These are phyloP conservation scores for Penicillium chermesinum DNA, from an alignment of 495 filamentous ascomycete genomes.

Conservation along the genomic window DNA sequence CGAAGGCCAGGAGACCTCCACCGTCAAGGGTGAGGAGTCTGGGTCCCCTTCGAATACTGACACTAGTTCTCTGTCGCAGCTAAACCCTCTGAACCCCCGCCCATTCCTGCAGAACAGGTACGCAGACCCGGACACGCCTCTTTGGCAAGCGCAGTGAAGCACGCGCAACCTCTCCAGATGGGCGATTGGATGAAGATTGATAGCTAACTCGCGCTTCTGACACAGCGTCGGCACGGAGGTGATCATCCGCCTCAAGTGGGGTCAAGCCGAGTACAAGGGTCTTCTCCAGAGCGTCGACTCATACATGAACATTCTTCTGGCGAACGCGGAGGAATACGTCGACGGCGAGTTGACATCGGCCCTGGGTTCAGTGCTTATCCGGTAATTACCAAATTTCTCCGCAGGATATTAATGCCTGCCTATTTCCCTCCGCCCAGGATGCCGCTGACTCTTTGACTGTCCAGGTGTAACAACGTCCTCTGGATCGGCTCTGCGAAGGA, in stretches of 20 bases:
- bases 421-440: no score
- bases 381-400: constrained; percentile 54
- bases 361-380: constrained; percentile 86
- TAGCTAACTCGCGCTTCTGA: constrained; percentile 4
- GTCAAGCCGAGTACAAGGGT: constrained; percentile 93
- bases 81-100: constrained; percentile 85
- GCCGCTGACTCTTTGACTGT: constrained; percentile 19
- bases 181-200: neutral
- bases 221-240: constrained; percentile 81
- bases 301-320: constrained; percentile 97
- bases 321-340: constrained; percentile 84
- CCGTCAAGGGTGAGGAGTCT: no score
- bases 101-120: constrained; percentile 86
- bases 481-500: constrained; percentile 69
- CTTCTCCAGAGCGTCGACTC: constrained; percentile 86
- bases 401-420: no score
- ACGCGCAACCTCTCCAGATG: neutral
- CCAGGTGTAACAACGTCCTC: constrained; percentile 90
- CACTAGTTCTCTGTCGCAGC: constrained; percentile 35
- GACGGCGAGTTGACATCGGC: constrained; percentile 78
- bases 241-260: constrained; percentile 93
- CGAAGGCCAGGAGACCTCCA: no score
- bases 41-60: constrained; percentile 17
- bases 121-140: constrained; percentile 23
- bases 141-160: no score